Evolutionary conservation across 2,329 filamentous ascomycete genomes (phyloP).

Genomic region (Elsinoe necatrix): DNA sequence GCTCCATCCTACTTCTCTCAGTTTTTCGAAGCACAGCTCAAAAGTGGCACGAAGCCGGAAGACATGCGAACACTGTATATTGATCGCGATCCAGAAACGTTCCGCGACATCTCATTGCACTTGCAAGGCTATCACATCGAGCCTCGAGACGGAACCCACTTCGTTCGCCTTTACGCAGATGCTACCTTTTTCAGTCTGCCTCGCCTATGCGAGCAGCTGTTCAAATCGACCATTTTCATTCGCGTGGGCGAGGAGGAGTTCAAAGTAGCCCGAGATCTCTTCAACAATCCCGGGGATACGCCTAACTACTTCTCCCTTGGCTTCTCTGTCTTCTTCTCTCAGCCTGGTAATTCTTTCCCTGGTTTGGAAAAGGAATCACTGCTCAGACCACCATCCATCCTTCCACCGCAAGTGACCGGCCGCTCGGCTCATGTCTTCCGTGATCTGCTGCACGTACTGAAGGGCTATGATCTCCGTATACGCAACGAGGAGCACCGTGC

Average conservation of each 20-base stretch:
- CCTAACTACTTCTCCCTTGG: conserved; percentile 94
- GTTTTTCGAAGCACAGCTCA: conserved; percentile 80
- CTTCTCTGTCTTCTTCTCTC: conserved; percentile 79
- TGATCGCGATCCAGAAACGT: conserved; percentile 83
- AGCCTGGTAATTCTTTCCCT: conserved; percentile 72
- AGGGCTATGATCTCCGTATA: conserved; percentile 75
- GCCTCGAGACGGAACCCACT: conserved; percentile 74
- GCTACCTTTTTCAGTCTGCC: conserved; percentile 91
- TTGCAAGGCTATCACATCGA: conserved; percentile 84
- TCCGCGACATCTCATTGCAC: conserved; percentile 81
- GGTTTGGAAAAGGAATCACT: conserved; percentile 71
- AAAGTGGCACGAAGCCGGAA: conserved; percentile 50
- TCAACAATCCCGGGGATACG: conserved; percentile 76
- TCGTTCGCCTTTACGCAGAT: conserved; percentile 86
- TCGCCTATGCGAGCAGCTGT: conserved; percentile 80
- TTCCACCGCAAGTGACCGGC: conserved; percentile 71
- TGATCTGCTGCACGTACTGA: conserved; percentile 70
- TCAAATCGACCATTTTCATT: conserved; percentile 86
- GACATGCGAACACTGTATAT: conserved; percentile 80
- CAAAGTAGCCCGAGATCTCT: conserved; percentile 80
- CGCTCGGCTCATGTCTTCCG: conserved; percentile 76
- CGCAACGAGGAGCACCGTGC: conserved; percentile 66
- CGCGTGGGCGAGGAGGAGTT: conserved; percentile 82
- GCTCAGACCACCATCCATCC: conserved; percentile 76
- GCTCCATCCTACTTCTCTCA: conserved; percentile 94